Percentiles rank a stretch among this genome's conserved stretches.
Conservation (phyloP, 1,284 basidiomycete genomes). For the Fomitopsis betulina region DNA sequence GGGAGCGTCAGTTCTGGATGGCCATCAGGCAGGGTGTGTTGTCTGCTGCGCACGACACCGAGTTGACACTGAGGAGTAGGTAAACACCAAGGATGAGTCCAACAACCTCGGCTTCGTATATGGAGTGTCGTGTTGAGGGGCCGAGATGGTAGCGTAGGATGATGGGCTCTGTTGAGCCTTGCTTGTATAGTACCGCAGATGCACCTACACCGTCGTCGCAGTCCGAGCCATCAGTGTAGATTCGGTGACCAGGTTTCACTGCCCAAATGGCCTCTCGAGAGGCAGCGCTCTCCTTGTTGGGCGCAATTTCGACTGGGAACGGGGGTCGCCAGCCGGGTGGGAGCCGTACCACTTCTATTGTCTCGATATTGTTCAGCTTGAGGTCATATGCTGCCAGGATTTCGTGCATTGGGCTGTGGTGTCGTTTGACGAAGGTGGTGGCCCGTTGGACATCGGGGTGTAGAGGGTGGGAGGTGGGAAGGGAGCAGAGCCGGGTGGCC, state of each 20-base stretch:
- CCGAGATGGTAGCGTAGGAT: conserved; percentile 21
- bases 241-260: background rate
- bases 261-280: background rate
- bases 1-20: background rate
- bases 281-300: conserved; percentile 7
- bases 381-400: conserved; percentile 15
- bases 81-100: conserved; percentile 15
- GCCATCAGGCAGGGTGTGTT: conserved; percentile 9
- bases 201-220: conserved; percentile 6
- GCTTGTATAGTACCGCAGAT: conserved; percentile 6
- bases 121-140: conserved; percentile 18
- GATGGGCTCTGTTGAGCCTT: background rate
- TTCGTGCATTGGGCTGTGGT: conserved; percentile 17
- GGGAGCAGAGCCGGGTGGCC: too few relatives aligned
- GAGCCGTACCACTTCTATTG: conserved; percentile 8
- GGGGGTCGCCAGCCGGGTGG: conserved; percentile 7
- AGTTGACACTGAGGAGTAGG: background rate
- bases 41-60: conserved; percentile 9
- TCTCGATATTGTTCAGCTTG: conserved; percentile 8
- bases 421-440: conserved; percentile 8
- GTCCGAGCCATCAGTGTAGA: conserved; percentile 12
- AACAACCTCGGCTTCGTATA: conserved; percentile 27
- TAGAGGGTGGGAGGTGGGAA: conserved; percentile 31
- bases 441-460: conserved; percentile 9
- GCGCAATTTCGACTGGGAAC: conserved; percentile 3